Evolutionary conservation across 768 basidiomycete species (phyloP).

Genomic region (Phlegmacium glaucopus): DNA sequence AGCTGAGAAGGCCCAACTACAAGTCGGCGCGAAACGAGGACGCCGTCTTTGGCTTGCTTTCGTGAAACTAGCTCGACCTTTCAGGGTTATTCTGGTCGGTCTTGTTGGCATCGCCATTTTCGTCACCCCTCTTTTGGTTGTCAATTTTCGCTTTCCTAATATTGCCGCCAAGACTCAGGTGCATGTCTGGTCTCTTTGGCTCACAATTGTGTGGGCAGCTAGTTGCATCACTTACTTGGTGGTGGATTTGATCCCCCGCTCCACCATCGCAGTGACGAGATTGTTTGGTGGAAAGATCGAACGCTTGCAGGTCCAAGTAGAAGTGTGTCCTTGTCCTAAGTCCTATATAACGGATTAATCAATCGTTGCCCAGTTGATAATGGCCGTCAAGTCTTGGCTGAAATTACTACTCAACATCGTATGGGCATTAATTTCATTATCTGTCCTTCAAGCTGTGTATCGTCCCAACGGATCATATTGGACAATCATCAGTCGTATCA

Average conservation of each 20-base stretch:
- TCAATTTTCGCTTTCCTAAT: conserved; percentile 55
- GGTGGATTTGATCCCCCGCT: conserved; percentile 59
- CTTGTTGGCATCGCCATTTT: conserved; percentile 59
- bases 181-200: conserved; percentile 64
- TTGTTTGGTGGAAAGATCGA: conserved; percentile 62
- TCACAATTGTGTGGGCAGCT: conserved; percentile 64
- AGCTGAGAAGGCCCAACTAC: conserved; percentile 18
- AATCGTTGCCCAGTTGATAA: conserved; percentile 44
- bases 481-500: conserved; percentile 63
- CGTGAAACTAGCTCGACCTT: conserved; percentile 58
- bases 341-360: not conserved
- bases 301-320: conserved; percentile 62
- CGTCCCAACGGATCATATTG: conserved; percentile 65
- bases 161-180: conserved; percentile 52
- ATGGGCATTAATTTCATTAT: conserved; percentile 75
- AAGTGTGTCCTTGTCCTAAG: conserved; percentile 43
- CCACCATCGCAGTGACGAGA: conserved; percentile 50
- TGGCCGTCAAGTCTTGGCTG: conserved; percentile 69
- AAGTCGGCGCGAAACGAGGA: conserved; percentile 53
- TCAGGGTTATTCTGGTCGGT: conserved; percentile 58
- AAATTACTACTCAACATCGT: conserved; percentile 63
- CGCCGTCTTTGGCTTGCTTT: conserved; percentile 61
- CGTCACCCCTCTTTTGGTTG: conserved; percentile 67
- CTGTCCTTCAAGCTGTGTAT: conserved; percentile 54
- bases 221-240: conserved; percentile 57